Percentiles rank a stretch among this genome's conserved stretches.
phyloP scores from a whole-genome alignment of 164 flowering plant species.

The Nelumbo lutea region DNA sequence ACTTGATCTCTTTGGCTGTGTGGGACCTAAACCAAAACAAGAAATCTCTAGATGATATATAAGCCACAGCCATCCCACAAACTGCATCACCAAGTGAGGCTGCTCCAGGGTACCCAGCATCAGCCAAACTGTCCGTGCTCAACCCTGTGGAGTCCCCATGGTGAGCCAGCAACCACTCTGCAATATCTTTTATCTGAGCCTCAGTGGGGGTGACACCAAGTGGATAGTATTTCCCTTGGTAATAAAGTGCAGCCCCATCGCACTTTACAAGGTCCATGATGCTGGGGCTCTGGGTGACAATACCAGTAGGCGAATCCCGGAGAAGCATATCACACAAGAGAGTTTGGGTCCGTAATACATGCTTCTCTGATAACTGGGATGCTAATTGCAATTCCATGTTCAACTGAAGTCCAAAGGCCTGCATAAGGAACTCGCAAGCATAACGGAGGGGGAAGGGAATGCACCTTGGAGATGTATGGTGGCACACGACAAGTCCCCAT shows the following conservation, averaged over 20 bases:
- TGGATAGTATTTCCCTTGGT: slow-evolving; percentile 66
- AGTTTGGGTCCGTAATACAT: slow-evolving; percentile 78
- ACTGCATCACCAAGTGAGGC: slow-evolving; percentile 86
- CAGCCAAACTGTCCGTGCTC: slow-evolving; percentile 87
- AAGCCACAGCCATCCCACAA: slow-evolving; percentile 97
- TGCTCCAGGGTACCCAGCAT: slow-evolving; percentile 92
- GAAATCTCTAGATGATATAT: slow-evolving; percentile 65
- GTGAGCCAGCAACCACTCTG: slow-evolving; percentile 64
- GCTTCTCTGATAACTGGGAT: slow-evolving; percentile 70
- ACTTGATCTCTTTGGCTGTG: slow-evolving; percentile 86
- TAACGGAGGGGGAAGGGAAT: slow-evolving; percentile 90
- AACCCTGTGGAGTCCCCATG: slow-evolving; percentile 93
- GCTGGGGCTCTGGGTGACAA: slow-evolving; percentile 84
- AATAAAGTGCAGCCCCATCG: slow-evolving; percentile 86
- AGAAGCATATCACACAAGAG: slow-evolving; percentile 94
- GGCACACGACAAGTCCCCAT: slow-evolving; percentile 97
- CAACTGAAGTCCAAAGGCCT: slow-evolving; percentile 90
- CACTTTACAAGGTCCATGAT: slow-evolving; percentile 97
- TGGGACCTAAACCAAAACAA: slow-evolving; percentile 95
- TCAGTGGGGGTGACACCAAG: slow-evolving; percentile 86
- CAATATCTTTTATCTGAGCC: slow-evolving; percentile 73
- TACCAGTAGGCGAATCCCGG: slow-evolving; percentile 82
- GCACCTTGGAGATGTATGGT: slow-evolving; percentile 77
- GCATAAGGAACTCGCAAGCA: slow-evolving; percentile 97
- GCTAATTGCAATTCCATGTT: slow-evolving; percentile 90